phyloP scores from a whole-genome alignment of 1,284 basidiomycete genomes.

The Nidula niveotomentosa region DNA sequence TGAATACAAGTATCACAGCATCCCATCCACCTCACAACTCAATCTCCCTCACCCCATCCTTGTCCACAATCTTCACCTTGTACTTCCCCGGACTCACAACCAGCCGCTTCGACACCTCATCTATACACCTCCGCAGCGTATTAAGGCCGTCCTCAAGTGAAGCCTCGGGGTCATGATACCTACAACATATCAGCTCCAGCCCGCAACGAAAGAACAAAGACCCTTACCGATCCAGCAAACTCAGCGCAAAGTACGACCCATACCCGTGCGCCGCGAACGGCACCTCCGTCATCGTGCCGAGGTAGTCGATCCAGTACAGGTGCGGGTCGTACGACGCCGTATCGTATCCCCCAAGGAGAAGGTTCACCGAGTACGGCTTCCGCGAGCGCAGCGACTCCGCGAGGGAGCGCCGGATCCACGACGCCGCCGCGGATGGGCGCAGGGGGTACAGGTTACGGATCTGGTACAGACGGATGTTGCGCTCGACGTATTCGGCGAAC shows the following conservation, averaged over 20 bases:
- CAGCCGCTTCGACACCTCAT: conserved; percentile 86
- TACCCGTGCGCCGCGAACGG: conserved; percentile 97
- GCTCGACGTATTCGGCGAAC: conserved; percentile 95
- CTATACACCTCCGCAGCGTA: conserved; percentile 83
- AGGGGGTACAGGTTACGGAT: conserved; percentile 93
- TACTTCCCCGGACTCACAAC: conserved; percentile 82
- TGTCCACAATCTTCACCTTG: conserved; percentile 91
- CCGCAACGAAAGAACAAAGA: too few relatives aligned
- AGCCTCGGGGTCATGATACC: conserved; percentile 86
- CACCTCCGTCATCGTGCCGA: conserved; percentile 87
- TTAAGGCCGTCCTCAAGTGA: conserved; percentile 84
- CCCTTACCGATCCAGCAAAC: conserved; percentile 85
- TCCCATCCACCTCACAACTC: conserved; percentile 45
- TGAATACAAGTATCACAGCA: too few relatives aligned
- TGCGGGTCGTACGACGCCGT: conserved; percentile 63
- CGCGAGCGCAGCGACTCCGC: conserved; percentile 90
- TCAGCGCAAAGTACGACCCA: conserved; percentile 89
- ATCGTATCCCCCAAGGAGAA: conserved; percentile 94
- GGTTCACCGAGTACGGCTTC: conserved; percentile 89
- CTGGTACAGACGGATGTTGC: conserved; percentile 94
- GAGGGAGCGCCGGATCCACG: conserved; percentile 92
- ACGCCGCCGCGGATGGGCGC: conserved; percentile 86
- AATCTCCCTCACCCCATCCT: conserved; percentile 82
- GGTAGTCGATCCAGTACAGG: conserved; percentile 96
- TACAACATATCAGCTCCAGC: conserved; percentile 16